A percentile compares a stretch with the other conserved stretches of the same genome.
These are phyloP conservation scores for Moesziomyces sp. DNA, from an alignment of 1,284 basidiomycete genomes.

Conservation along the genomic window DNA sequence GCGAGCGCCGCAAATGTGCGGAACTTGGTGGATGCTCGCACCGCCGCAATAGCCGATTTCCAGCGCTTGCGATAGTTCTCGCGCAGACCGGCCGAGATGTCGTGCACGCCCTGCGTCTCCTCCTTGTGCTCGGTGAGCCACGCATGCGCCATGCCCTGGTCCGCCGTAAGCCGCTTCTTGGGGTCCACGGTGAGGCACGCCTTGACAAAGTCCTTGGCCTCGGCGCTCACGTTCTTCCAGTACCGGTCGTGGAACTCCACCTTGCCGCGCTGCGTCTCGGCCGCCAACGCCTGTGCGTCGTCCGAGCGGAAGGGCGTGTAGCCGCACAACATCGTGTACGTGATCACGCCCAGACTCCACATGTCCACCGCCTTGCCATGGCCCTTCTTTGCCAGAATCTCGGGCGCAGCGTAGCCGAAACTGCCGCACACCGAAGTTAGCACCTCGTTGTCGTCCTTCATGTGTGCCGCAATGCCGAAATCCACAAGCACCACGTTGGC, in stretches of 20 bases:
- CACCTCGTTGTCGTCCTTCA: conserved; percentile 75
- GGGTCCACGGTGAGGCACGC: conserved; percentile 81
- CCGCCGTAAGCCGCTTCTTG: conserved; percentile 77
- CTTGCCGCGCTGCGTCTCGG: conserved; percentile 83
- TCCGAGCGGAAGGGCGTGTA: conserved; percentile 84
- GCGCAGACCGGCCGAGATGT: conserved; percentile 64
- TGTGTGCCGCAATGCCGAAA: conserved; percentile 79
- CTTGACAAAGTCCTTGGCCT: conserved; percentile 87
- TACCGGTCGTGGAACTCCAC: conserved; percentile 87
- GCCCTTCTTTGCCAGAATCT: conserved; percentile 83
- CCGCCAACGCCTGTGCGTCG: conserved; percentile 79
- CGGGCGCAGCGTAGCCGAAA: conserved; percentile 89
- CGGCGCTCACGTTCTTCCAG: conserved; percentile 84
- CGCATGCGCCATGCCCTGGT: conserved; percentile 76
- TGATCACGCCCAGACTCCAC: conserved; percentile 93
- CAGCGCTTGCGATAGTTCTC: conserved; percentile 66
- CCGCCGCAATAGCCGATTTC: conserved; percentile 65
- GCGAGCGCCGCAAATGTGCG: conserved; percentile 54
- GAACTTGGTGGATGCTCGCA: conserved; percentile 65
- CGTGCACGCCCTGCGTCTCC: conserved; percentile 48
- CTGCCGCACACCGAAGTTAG: conserved; percentile 85
- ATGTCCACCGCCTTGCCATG: conserved; percentile 93
- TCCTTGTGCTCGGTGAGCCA: conserved; percentile 56
- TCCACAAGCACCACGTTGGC: conserved; percentile 74
- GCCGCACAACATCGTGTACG: conserved; percentile 73